These are phyloP conservation scores for Neonectria faginata DNA, from an alignment of 2,329 filamentous ascomycete genomes.

Conservation along the genomic window DNA sequence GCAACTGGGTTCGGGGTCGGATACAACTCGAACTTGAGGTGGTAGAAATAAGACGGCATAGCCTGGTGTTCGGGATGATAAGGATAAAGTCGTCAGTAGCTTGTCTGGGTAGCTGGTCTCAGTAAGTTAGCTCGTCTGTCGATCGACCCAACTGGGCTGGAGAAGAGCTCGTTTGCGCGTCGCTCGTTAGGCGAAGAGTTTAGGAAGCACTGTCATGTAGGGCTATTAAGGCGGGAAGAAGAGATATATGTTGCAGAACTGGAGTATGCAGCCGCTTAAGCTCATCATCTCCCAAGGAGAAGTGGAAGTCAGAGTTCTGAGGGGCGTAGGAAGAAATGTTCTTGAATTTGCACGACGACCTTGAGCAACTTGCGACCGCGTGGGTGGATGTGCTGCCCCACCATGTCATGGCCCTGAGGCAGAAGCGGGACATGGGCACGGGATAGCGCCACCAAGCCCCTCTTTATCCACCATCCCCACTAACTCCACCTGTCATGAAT, in stretches of 20 bases:
- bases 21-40: slow-evolving; percentile 76
- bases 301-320: slow-evolving; percentile 3
- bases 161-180: not conserved
- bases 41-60: slow-evolving; percentile 74
- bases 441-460: slow-evolving; percentile 28
- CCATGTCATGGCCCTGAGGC: slow-evolving; percentile 9
- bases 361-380: not conserved
- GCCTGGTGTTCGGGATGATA: slow-evolving; percentile 40
- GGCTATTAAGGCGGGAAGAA: slow-evolving; percentile 42
- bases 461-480: slow-evolving; percentile 20
- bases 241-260: slow-evolving; percentile 20
- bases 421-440: slow-evolving; percentile 11
- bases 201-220: not conserved
- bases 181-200: not conserved
- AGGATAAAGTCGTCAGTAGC: not conserved
- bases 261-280: slow-evolving; percentile 6
- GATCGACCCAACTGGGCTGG: not conserved
- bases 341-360: not conserved
- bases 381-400: slow-evolving; percentile 10
- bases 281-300: slow-evolving; percentile 34
- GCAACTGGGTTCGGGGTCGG: slow-evolving; percentile 55
- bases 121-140: slow-evolving; percentile 3
- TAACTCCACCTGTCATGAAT: slow-evolving; percentile 21
- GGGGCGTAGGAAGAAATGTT: not conserved
- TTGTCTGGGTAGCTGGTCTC: not conserved